Evolutionary conservation across 257 asterid genomes (phyloP).

Genomic region (Solanum chiquidenum): DNA sequence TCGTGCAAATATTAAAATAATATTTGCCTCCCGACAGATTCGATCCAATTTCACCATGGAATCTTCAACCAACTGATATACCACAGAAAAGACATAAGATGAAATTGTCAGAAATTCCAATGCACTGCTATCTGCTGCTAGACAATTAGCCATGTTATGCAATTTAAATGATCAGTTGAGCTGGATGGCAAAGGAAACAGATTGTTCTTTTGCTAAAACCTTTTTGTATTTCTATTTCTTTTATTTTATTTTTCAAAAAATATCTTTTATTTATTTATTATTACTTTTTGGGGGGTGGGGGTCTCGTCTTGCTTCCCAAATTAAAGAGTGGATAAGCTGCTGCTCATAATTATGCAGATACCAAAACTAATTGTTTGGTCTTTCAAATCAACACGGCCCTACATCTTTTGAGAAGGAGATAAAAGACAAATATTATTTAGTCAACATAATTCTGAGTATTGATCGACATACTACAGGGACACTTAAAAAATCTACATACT

Average conservation of each 20-base stretch:
- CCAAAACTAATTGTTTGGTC: background rate
- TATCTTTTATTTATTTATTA: background rate
- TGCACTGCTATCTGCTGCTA: background rate
- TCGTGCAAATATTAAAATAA: constrained; percentile 74
- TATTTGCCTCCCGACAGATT: constrained; percentile 83
- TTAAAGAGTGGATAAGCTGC: background rate
- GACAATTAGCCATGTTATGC: background rate
- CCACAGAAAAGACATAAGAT: background rate
- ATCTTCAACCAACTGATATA: constrained; percentile 68
- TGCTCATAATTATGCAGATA: background rate
- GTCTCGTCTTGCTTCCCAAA: background rate
- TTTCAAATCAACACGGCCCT: background rate
- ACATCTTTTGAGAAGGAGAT: background rate
- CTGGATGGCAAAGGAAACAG: background rate
- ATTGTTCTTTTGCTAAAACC: background rate
- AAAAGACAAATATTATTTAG: background rate
- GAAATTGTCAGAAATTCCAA: background rate
- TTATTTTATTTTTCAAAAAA: background rate
- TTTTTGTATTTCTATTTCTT: background rate
- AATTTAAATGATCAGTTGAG: background rate
- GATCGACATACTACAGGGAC: background rate
- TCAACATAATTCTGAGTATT: background rate
- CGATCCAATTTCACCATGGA: constrained; percentile 84
- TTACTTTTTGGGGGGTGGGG: background rate
- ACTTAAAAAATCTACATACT: background rate